Evolutionary conservation across 495 filamentous ascomycete species (phyloP), one percentile per base, ranked within the genome.

Genomic region (Podospora pseudopauciseta): DNA sequence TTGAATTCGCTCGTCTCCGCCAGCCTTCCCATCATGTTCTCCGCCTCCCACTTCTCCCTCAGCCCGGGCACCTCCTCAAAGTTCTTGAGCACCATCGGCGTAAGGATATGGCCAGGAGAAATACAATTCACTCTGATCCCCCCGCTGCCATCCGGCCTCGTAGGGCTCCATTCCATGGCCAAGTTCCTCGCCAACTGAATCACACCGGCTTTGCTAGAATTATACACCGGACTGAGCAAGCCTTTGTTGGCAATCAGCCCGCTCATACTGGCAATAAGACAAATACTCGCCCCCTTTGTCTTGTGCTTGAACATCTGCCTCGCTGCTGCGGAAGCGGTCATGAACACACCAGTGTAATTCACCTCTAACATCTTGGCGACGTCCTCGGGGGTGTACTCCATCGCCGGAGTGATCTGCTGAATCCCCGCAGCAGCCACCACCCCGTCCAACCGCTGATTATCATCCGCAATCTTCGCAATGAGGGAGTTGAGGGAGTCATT

Each of bases 261-360:
- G 66, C 87, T 90, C 90, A 94, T 92, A 71, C 85, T 88, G 7
- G 89, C 90, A 72, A 92, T 88, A 70, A 94, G 78, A 32, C 84
- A 86, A 68, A 94, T 92, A 70, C 86, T 88, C n/a, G 55, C 55
- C n/a, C 90, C 90, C 27, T 86, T 86, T 59, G 84, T 88, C 55
- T 87, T 87, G 78, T 89, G 90, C 66, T 84, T 85, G 72, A 92
- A 85, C 90, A 94, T 94, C 73, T 91, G 86, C 71, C 88, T 85
- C 16, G 91, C 91, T 9, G 85, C 87, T 11, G 89, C 87, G 68
- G 89, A 85, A 0, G 90, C 86, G 1, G 89, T 89, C 83, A 92
- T 87, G 77, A 93, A 91, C 9, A 91, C 88, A 19, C 90, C 92
- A 0, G 88, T 91, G 69, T 91, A 89, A 72, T 94, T 94, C 65